Conservation (phyloP, 305 asterid species). For the Striga hermonthica region DNA sequence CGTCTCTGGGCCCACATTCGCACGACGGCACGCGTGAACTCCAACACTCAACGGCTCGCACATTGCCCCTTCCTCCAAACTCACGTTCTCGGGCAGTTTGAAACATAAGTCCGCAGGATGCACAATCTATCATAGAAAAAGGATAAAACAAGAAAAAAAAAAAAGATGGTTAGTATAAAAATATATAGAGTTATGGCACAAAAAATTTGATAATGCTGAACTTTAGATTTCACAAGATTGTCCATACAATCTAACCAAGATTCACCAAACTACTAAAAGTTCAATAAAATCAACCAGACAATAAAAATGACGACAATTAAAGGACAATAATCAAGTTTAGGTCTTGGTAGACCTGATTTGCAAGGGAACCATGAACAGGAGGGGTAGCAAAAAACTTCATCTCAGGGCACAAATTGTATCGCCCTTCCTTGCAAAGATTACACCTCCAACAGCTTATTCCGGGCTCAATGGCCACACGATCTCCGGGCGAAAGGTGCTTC, state of each 20-base stretch:
- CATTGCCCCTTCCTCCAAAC: constrained; percentile 93
- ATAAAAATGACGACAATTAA: too few species aligned
- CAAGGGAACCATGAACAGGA: constrained; percentile 88
- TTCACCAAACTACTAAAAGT: too few species aligned
- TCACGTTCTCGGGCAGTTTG: constrained; percentile 74
- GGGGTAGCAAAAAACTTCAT: constrained; percentile 91
- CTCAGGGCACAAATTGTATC: constrained; percentile 80
- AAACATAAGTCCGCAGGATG: constrained; percentile 79
- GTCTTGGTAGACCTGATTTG: constrained; percentile 57
- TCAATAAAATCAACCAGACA: too few species aligned
- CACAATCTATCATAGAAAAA: constrained; percentile 47
- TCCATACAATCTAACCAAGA: too few species aligned
- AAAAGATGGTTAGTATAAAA: too few species aligned
- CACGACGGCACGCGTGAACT: constrained; percentile 89
- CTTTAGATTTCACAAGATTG: too few species aligned
- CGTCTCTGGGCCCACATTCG: constrained; percentile 74
- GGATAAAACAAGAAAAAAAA: constrained; percentile 3
- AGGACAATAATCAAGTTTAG: too few species aligned
- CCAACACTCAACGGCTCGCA: constrained; percentile 93
- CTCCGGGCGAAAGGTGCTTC: constrained; percentile 63
- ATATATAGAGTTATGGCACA: constrained; percentile 4
- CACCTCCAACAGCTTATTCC: constrained; percentile 89
- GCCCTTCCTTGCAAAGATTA: constrained; percentile 72
- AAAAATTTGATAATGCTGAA: too few species aligned
- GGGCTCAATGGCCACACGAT: constrained; percentile 81